Percentiles rank a stretch among this genome's conserved stretches.
These are phyloP conservation scores for Abelmoschus esculentus DNA, from an alignment of 345 rosid genomes.

Conservation along the genomic window DNA sequence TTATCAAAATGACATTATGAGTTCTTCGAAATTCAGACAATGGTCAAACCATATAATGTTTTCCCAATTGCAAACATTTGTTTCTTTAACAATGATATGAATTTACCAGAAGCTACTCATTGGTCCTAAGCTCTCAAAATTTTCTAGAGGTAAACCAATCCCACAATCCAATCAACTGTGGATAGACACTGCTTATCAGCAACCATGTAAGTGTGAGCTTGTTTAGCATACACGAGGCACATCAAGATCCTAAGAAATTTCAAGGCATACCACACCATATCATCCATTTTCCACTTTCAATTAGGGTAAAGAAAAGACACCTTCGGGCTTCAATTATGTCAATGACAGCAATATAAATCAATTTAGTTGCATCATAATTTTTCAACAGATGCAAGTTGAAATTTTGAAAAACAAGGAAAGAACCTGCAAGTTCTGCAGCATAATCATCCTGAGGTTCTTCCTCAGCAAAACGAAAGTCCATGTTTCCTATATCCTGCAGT, in stretches of 20 bases:
- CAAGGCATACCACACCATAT: not conserved
- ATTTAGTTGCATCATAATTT: not conserved
- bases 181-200: not conserved
- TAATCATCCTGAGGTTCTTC: slow-evolving; percentile 95
- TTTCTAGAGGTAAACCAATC: not conserved
- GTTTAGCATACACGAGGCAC: not conserved
- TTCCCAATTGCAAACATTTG: not conserved
- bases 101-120: not conserved
- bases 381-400: not conserved
- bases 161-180: not conserved
- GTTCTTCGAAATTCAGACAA: not conserved
- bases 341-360: not conserved
- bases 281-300: not conserved
- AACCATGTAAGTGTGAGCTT: not conserved
- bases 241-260: not conserved
- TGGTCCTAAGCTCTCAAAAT: not conserved
- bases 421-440: slow-evolving; percentile 95
- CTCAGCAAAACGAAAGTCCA: slow-evolving; percentile 93
- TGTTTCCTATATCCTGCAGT: slow-evolving; percentile 85
- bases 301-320: not conserved
- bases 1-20: not conserved
- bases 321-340: not conserved
- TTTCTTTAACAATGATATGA: not conserved
- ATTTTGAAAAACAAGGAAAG: slow-evolving; percentile 2
- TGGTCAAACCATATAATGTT: not conserved